Evolutionary conservation across 2,329 filamentous ascomycete species (phyloP).

Genomic region (Pseudogymnoascus pannorum): DNA sequence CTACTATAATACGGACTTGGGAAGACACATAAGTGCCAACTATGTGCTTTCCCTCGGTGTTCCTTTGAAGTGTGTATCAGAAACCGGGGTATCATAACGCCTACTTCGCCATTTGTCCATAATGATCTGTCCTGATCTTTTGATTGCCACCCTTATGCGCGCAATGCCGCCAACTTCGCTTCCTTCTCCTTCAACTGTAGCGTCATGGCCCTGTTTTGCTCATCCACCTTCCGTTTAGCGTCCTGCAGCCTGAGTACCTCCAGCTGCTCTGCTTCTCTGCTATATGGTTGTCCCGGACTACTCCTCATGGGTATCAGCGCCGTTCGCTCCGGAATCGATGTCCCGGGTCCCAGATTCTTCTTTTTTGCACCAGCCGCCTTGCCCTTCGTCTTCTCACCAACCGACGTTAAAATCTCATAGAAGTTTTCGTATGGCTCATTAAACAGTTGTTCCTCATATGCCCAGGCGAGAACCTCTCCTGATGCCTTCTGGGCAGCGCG

Average conservation of each 20-base stretch:
- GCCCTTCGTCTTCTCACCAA: conserved; percentile 49
- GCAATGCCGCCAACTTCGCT: conserved; percentile 49
- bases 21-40: neutral
- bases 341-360: conserved; percentile 31
- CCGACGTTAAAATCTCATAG: conserved; percentile 76
- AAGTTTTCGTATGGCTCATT: conserved; percentile 94
- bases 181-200: conserved; percentile 53
- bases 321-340: conserved; percentile 51
- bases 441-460: conserved; percentile 91
- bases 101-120: conserved; percentile 4
- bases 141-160: neutral
- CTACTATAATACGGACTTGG: conserved; percentile 1
- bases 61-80: conserved; percentile 1
- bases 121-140: neutral
- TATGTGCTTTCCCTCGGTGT: neutral
- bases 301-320: conserved; percentile 67
- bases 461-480: conserved; percentile 66
- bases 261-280: conserved; percentile 58
- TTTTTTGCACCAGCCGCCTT: conserved; percentile 46
- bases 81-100: conserved; percentile 7
- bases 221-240: conserved; percentile 56
- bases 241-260: conserved; percentile 55
- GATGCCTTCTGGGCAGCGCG: conserved; percentile 51
- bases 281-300: conserved; percentile 64
- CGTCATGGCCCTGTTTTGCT: conserved; percentile 37